Base-by-base conservation (phyloP, 1,284 basidiomycete genomes). In the Limonomyces culmigenus region DNA sequence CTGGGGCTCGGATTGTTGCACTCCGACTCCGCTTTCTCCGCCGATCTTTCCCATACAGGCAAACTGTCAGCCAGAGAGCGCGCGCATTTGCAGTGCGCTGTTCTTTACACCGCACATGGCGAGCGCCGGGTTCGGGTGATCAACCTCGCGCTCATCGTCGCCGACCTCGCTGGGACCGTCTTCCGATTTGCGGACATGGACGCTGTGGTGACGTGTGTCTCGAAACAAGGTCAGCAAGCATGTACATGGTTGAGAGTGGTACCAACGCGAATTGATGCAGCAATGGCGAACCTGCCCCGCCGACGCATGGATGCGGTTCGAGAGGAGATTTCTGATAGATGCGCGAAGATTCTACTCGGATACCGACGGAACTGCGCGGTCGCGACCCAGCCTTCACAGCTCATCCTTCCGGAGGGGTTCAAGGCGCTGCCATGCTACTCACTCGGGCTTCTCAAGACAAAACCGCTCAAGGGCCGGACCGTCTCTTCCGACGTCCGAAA, bases 131-230 rank as follows among this genome's bases (percentile, higher is more conserved):
- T 97, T 23, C 65, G 95, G 37, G 73, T 77, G 32, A 70, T 81
- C 51, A 99, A 98, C 49, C 58, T 97, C 15, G 81, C 80, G 0
- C 54, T 96, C 35, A 78, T 78, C 19, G 75, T 91, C 2, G 83
- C 78, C 2, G 70, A 76, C 33, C 59, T 97, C 39, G 85, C 92
- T 10, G 88, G 79, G 13, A 95, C 87, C 50, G 78, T 98, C 4
- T 99, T 93, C 63, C 73, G 85, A 37, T 87, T 67, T 53, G 91
- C 91, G 17, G 95, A 99, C 56, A 68, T 92, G 61, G 93, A 98
- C 47, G 71, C 83, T 2, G 72, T 79, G 0, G 66, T 93, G 8
- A 69, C 74, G 20, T 65, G 81, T 50, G 57, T 88, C 43, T 62
- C 78, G 25, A 86, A 92, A 48, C 76, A 87, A 54, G 77, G 89